Base-by-base conservation (phyloP, 306 rosid genomes). In the Crataegus laevigata region DNA sequence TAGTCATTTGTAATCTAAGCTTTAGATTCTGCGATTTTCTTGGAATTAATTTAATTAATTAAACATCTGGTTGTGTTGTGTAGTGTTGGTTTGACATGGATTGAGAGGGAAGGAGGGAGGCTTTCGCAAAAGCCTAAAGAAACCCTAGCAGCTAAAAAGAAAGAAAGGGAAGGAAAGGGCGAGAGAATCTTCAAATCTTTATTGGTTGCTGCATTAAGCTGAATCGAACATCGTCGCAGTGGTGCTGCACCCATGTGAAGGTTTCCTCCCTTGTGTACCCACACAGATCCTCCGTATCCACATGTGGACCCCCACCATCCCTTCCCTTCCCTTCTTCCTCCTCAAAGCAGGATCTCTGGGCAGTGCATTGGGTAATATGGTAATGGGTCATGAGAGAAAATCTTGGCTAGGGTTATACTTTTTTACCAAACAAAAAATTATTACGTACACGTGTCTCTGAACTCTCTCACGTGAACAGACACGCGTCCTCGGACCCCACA, bases 241-340 rank as follows among this genome's bases (percentile, higher is more conserved):
- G 40, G 69, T 40, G 54, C 77, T 57, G 89, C 88, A 77, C 84
- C 87, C 97, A 93, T 81, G 92, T 87, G 98, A 93, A 80, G 40
- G 64, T 32, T 55, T 71, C 67, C 71, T 72, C 8, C 45, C 66
- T 68, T 26, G 18, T 75, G 92, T 76, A 86, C 93, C 98, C 86
- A 91, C 90, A 70, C 57, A 79, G 96, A 89, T 89, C 91, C 92
- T 88, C 90, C 87, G 91, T 89, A 93, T 93, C 98, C 80, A 69
- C 10, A 28, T 18, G 30, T 77, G 89, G 94, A 83, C 75, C 96
- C 91, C 80, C 18, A 30, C 32, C 4, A 30, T 30, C 42, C 40
- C 65, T 11, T 24, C 65, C 19, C 62, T 57, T 57, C 62, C 22
- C 55, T 50, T 42, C 55, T 26, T 54, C 68, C 52, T 74, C 69